These are phyloP conservation scores for Calonectria hongkongensis DNA, from an alignment of 2,329 filamentous ascomycete species.

Conservation along the genomic window DNA sequence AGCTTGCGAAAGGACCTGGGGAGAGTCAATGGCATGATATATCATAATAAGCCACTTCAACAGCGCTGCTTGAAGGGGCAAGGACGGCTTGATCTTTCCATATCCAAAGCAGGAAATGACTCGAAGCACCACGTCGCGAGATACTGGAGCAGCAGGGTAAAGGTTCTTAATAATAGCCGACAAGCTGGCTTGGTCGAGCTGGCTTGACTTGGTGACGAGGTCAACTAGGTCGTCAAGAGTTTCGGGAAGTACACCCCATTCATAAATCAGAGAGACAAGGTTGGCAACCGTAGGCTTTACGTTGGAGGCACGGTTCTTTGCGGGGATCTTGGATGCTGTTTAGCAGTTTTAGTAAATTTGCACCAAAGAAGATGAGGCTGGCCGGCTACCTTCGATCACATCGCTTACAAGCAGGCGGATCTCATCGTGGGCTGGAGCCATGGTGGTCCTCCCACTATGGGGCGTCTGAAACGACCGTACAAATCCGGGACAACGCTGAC, in stretches of 20 bases:
- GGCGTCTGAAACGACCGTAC: background rate
- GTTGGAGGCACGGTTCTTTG: conserved; percentile 78
- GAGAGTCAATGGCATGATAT: conserved; percentile 81
- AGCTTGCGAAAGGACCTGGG: conserved; percentile 77
- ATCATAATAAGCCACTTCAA: conserved; percentile 87
- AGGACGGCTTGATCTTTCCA: conserved; percentile 83
- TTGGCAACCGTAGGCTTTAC: conserved; percentile 79
- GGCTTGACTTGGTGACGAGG: conserved; percentile 78
- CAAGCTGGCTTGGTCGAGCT: conserved; percentile 85
- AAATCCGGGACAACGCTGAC: background rate
- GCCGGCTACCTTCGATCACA: conserved; percentile 58
- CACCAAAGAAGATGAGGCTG: background rate
- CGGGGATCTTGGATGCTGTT: conserved; percentile 75
- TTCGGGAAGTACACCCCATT: conserved; percentile 78
- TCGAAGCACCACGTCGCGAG: conserved; percentile 76
- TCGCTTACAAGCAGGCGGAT: conserved; percentile 61
- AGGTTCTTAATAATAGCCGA: conserved; percentile 82
- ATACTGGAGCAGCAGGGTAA: conserved; percentile 82
- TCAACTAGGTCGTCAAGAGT: conserved; percentile 79
- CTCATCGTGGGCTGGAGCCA: conserved; percentile 57
- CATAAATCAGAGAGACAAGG: conserved; percentile 78
- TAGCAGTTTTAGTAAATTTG: conserved; percentile 8
- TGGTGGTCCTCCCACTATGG: conserved; percentile 38
- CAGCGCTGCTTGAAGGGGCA: conserved; percentile 81
- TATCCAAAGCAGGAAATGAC: conserved; percentile 85